A percentile compares a stretch with the other conserved stretches of the same genome.
These are phyloP conservation scores for Microglena sp. DNA, from an alignment of 139 green algal species.

Conservation along the genomic window DNA sequence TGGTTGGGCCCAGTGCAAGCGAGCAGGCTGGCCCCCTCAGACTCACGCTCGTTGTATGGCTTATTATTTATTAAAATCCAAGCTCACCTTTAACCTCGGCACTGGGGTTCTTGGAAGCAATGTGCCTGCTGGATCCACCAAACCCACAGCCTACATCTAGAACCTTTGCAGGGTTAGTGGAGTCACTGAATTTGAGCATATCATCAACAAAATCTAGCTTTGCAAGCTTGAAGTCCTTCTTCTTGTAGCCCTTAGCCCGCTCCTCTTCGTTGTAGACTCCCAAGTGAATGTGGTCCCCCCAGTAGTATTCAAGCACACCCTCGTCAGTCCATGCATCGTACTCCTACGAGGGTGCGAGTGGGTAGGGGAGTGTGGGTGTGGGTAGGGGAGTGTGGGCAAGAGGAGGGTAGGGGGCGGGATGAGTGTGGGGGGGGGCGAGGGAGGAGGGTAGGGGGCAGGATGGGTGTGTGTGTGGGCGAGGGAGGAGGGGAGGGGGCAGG, in stretches of 20 bases:
- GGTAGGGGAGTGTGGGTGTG: no score
- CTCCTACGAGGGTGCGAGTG: no score
- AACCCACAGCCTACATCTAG: slow-evolving; percentile 93
- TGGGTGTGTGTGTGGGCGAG: no score
- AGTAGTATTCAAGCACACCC: slow-evolving; percentile 81
- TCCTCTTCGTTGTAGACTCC: slow-evolving; percentile 84
- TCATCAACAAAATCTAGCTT: slow-evolving; percentile 89
- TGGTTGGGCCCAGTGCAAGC: no score
- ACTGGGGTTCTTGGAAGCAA: slow-evolving; percentile 66
- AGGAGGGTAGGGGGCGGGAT: no score
- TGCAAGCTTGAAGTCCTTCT: slow-evolving; percentile 89
- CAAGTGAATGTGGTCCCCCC: slow-evolving; percentile 95
- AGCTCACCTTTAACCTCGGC: slow-evolving; percentile 59
- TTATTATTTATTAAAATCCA: no score
- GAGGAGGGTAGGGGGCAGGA: no score
- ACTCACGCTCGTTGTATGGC: no score
- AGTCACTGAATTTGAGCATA: slow-evolving; percentile 58
- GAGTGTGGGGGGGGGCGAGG: no score
- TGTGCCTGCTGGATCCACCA: slow-evolving; percentile 73
- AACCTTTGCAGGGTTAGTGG: slow-evolving; percentile 40
- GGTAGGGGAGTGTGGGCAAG: no score
- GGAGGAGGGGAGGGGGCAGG: no score
- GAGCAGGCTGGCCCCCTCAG: no score
- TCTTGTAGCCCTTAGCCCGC: slow-evolving; percentile 54
- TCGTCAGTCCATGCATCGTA: slow-evolving; percentile 91